Evolutionary conservation across 768 basidiomycete genomes (phyloP), one percentile per base, ranked within the genome.

Genomic region (Suillus americanus): DNA sequence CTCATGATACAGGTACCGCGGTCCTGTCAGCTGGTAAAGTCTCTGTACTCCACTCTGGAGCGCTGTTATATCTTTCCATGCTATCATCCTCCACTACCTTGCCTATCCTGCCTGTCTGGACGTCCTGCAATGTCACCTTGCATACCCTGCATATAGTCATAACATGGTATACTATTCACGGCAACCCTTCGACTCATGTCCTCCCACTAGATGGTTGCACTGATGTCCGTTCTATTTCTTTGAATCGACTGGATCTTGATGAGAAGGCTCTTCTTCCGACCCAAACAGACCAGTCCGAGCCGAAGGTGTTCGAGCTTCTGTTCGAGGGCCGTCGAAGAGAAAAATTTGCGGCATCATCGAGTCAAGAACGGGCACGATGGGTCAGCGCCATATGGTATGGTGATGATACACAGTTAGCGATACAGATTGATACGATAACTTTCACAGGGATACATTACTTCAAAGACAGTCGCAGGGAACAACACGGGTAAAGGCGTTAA

Each of bases 351-450:
- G 86, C 84, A 3, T 73, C 78, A 12, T 86, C 86, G 25, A 82
- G 85, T 33, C 80, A 83, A 64, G 89, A 89, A 63, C 80, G 91
- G 60, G 89, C 89, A 4, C 82, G 81, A 10, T 92, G 91, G 91
- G 82, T 92, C 59, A 89, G 87, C 69, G 84, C 87, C 3, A 85
- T 92, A 55, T 92, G 91, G 91, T 90, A 72, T 70, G 80, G 13
- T 33, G 28, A 38, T 40, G 40, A 33, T 57, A 12, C 9, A 12
- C 9, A 25, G 43, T 38, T 54, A 14, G 2, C 40, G 12, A 65
- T 59, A 8, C 40, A 33, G 28, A 43, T 50, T 28, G 4, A 1
- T 61, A 45, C 53, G 63, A 33, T 68, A 65, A 10, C 30, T 50
- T 45, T 63, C 45, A 5, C 68, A 89, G 89, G 89, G 88, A 91